Evolutionary conservation across 805 yeast species (phyloP).

Genomic region (Kuraishia ogatae): DNA sequence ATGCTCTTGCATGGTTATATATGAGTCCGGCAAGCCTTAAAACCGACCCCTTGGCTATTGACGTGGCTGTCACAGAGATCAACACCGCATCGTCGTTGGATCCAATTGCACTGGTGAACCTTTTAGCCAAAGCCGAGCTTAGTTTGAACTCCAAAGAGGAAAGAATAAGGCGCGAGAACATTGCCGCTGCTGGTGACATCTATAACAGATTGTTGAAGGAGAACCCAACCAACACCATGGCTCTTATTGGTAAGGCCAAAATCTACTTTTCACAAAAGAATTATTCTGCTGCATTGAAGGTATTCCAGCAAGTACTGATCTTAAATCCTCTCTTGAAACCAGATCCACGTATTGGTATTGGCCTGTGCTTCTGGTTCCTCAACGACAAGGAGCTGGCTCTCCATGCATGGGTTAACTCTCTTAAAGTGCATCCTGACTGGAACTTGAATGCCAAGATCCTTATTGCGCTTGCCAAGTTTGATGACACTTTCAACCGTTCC

Average conservation of each 20-base stretch:
- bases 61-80: constrained; percentile 18
- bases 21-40: constrained; percentile 31
- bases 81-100: constrained; percentile 41
- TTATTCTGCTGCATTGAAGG: constrained; percentile 62
- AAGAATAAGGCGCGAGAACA: constrained; percentile 45
- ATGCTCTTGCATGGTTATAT: constrained; percentile 68
- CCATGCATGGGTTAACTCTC: constrained; percentile 74
- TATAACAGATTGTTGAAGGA: constrained; percentile 52
- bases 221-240: constrained; percentile 60
- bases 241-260: constrained; percentile 80
- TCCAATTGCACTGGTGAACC: constrained; percentile 36
- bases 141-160: constrained; percentile 61
- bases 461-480: constrained; percentile 60
- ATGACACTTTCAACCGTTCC: constrained; percentile 49
- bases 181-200: constrained; percentile 62
- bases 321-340: constrained; percentile 75
- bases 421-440: constrained; percentile 49
- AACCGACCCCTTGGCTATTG: constrained; percentile 13
- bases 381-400: constrained; percentile 72
- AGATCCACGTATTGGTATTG: constrained; percentile 92
- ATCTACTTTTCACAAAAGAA: constrained; percentile 64
- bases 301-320: constrained; percentile 76
- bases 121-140: constrained; percentile 60
- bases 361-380: constrained; percentile 86
- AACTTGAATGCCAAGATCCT: constrained; percentile 57